Percentiles rank a stretch among this genome's conserved stretches.
Conservation (phyloP, 352 stramenopile genomes). For the Pythium apleroticum region DNA sequence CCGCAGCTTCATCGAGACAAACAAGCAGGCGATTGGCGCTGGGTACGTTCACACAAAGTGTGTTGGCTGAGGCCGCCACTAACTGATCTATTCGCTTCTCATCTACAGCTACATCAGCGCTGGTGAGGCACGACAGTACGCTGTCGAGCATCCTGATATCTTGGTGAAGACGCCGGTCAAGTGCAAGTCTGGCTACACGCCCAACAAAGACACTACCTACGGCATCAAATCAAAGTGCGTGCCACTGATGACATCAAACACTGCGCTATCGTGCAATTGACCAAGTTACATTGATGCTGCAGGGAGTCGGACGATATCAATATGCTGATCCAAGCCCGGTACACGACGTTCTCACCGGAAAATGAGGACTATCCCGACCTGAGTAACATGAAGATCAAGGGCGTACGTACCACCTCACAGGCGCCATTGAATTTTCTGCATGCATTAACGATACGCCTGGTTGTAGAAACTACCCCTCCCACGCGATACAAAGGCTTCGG, state of each 20-base stretch:
- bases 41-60: conserved; percentile 30
- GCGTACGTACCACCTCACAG: conserved; percentile 36
- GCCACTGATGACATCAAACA: background rate
- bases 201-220: conserved; percentile 56
- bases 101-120: conserved; percentile 47
- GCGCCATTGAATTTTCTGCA: background rate
- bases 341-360: conserved; percentile 66
- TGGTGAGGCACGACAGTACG: conserved; percentile 56
- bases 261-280: background rate
- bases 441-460: background rate
- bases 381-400: conserved; percentile 80
- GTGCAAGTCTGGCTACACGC: conserved; percentile 53
- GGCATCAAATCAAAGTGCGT: conserved; percentile 80
- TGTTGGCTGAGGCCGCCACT: background rate
- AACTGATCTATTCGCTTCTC: conserved; percentile 4
- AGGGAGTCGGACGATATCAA: conserved; percentile 76
- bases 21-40: conserved; percentile 59
- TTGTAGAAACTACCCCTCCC: conserved; percentile 68
- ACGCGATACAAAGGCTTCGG: conserved; percentile 69
- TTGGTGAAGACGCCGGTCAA: conserved; percentile 60
- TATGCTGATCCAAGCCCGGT: conserved; percentile 63
- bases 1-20: conserved; percentile 82
- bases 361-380: conserved; percentile 74
- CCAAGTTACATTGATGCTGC: conserved; percentile 3
- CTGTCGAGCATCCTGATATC: conserved; percentile 73